Evolutionary conservation across 306 rosid species (phyloP), one percentile per base, ranked within the genome.

Genomic region (Hippophae rhamnoides): DNA sequence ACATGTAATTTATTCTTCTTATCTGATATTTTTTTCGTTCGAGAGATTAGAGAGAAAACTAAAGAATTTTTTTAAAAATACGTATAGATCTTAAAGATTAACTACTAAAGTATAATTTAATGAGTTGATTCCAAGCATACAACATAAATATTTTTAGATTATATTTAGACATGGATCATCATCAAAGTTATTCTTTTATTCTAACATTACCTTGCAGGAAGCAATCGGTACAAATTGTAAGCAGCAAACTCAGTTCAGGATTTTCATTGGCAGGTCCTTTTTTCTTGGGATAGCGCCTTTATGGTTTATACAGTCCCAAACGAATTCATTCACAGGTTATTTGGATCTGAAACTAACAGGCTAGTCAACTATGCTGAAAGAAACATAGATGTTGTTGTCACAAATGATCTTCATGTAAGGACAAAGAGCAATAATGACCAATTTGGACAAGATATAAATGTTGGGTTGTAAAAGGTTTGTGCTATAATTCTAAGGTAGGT

Each of bases 251-350:
- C 71, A 79, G 73, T 69, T 69, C 82, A 5, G 84, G 70, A 58
- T 43, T 82, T 63, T 76, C 89, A 58, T 82, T 64, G 77, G 72
- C 67, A 48, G 74, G 67, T 65, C 45, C 81, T 69, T 72, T 72
- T 77, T 10, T 90, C 94, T 95, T 94, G 84, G 72, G 81, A 72
- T 72, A 60, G 67, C 56, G 62, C 61, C 65, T 81, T 79, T 68
- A 18, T 18, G 23, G 23, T 18, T 18, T 82, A 79, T 47, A 60
- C 90, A 3, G 85, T 72, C 57, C 77, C 88, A 42, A 81, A 58
- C 62, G 88, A 77, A 49, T 81, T 76, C 60, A 70, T 86, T 44
- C 76, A 79, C 61, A 77, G 71, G 9, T 71, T 81, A 67, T 79
- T 84, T 70, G 90, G 86, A 42, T 74, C 90, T 44, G 94, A 81